Percentiles rank a stretch among this genome's conserved stretches.
Conservation (phyloP, 106 monocot species). For the Dendrobium chrysotoxum region DNA sequence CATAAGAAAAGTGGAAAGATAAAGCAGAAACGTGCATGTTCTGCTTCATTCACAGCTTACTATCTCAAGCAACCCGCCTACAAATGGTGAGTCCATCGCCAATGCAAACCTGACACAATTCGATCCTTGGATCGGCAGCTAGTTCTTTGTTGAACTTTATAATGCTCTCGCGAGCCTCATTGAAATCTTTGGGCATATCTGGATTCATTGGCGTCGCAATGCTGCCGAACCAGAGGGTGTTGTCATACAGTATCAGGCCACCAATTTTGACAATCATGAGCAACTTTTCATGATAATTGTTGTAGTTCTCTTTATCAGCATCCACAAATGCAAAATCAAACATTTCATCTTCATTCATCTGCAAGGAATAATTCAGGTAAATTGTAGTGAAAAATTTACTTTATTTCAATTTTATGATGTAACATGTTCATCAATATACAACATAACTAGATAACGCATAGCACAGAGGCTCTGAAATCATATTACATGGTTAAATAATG, state of each 20-base stretch:
- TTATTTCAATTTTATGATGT: background rate
- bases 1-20: too few species aligned
- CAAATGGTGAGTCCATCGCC: constrained; percentile 43
- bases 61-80: constrained; percentile 19
- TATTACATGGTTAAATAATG: too few species aligned
- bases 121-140: constrained; percentile 28
- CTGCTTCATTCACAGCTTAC: too few species aligned
- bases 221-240: constrained; percentile 67
- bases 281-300: constrained; percentile 57
- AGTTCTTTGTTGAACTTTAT: constrained; percentile 31
- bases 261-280: constrained; percentile 56
- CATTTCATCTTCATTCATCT: constrained; percentile 26
- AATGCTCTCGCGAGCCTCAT: background rate
- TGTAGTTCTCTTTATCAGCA: constrained; percentile 79
- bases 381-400: constrained; percentile 15
- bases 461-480: too few species aligned
- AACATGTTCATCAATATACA: too few species aligned
- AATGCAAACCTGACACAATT: constrained; percentile 29
- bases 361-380: constrained; percentile 26
- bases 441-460: too few species aligned
- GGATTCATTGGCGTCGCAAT: constrained; percentile 18
- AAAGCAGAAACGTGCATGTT: too few species aligned
- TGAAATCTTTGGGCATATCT: background rate
- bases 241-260: constrained; percentile 67
- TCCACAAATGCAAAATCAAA: constrained; percentile 71